Evolutionary conservation across 2,329 filamentous ascomycete genomes (phyloP), one percentile per base, ranked within the genome.

Genomic region (Magnaporthales sp.): DNA sequence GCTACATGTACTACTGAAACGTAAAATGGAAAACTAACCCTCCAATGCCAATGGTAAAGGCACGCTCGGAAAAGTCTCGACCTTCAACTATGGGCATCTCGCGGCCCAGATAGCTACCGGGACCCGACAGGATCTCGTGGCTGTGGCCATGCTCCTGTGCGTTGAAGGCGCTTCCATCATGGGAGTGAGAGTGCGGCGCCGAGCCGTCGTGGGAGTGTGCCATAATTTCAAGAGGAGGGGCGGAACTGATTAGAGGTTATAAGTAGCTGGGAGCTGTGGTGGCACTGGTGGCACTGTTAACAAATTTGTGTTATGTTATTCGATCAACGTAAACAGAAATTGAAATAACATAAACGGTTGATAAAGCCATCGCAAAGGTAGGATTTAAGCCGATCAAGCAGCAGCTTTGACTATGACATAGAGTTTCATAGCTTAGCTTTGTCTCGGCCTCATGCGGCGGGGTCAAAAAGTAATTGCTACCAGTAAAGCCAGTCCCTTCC

Each of bases 41-140:
- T 80, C 95, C 95, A 79, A 98, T 98, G n/a, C 95, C 95, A 73
- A 99, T 85, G 4, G 95, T 98, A 74, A 97, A 99, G 15, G 93
- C 93, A 67, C 95, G 85, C 70, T 96, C 91, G 30, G 84, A 84
- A 91, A 93, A 99, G 75, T 93, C 85, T 66, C 94, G 86, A 11
- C 93, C 93, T 71, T 97, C 91, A 70, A 93, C 86, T 67, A 98
- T 91, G 69, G 94, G 95, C 91, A 96, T 93, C 80, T 98, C 95
- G 19, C 95, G 89, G 64, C 90, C 89, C 32, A 95, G 79, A 76
- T 91, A 98, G 75, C 92, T 96, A 61, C 95, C 95, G 0, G 95
- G 95, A 0, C 94, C 94, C 74, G 95, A 90, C 71, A 97, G 90
- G 74, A 98, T 93, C 82, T 98, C 95, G 77, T 98, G 95, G 1